These are phyloP conservation scores for Suhomyces wounanorum DNA, from an alignment of 1,139 yeast genomes.

Conservation along the genomic window DNA sequence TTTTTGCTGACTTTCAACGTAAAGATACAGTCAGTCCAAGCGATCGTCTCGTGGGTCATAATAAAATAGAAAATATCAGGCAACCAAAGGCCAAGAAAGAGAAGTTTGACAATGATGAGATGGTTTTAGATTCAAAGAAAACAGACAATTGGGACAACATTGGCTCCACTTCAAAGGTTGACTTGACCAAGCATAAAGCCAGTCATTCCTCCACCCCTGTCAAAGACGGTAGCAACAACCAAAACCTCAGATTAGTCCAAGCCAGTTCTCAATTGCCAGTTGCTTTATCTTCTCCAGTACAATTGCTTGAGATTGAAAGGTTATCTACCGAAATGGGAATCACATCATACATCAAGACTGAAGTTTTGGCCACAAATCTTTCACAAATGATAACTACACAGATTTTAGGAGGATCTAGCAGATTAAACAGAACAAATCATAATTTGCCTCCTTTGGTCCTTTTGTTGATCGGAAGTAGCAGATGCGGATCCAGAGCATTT, in stretches of 20 bases:
- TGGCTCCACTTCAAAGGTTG: slow-evolving; percentile 24
- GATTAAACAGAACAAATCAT: slow-evolving; percentile 60
- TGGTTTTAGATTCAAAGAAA: slow-evolving; percentile 56
- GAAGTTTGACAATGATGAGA: slow-evolving; percentile 69
- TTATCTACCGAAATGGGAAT: slow-evolving; percentile 58
- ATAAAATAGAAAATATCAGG: slow-evolving; percentile 41
- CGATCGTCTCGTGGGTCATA: slow-evolving; percentile 74
- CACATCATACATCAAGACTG: slow-evolving; percentile 53
- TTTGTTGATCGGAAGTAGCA: slow-evolving; percentile 68
- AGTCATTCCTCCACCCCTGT: slow-evolving; percentile 12
- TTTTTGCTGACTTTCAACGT: slow-evolving; percentile 73
- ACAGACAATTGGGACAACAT: slow-evolving; percentile 60
- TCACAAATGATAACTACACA: slow-evolving; percentile 56
- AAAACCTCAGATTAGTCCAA: slow-evolving; percentile 24
- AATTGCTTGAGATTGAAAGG: slow-evolving; percentile 76
- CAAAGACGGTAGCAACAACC: slow-evolving; percentile 8
- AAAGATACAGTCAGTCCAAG: slow-evolving; percentile 62
- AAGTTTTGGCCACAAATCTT: slow-evolving; percentile 71
- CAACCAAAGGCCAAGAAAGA: slow-evolving; percentile 35
- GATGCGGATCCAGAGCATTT: slow-evolving; percentile 74
- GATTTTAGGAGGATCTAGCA: slow-evolving; percentile 66
- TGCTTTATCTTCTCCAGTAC: slow-evolving; percentile 78
- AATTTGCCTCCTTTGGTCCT: slow-evolving; percentile 80
- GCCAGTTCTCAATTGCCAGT: slow-evolving; percentile 31
- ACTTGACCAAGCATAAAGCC: slow-evolving; percentile 8